A percentile compares a stretch with the other conserved stretches of the same genome.
These are phyloP conservation scores for Hypomyces perniciosus DNA, from an alignment of 2,329 filamentous ascomycete species.

Conservation along the genomic window DNA sequence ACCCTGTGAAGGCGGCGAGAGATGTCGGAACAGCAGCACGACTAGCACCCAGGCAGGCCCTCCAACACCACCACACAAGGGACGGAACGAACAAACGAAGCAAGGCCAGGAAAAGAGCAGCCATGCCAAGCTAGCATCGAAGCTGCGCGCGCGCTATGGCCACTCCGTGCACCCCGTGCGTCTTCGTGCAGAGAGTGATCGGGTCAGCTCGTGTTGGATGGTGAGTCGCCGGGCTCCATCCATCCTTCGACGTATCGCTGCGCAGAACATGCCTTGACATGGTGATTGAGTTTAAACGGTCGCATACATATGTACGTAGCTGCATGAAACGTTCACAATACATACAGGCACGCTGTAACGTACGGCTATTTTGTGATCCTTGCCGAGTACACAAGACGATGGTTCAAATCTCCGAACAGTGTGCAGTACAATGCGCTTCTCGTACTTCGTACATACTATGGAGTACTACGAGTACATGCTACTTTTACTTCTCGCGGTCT, in stretches of 20 bases:
- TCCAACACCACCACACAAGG: background rate
- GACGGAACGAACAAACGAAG: background rate
- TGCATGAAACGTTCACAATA: no score
- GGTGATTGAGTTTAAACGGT: no score
- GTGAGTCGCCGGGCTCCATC: background rate
- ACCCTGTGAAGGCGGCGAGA: conserved; percentile 1
- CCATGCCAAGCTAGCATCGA: background rate
- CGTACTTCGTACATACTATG: no score
- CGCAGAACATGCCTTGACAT: background rate
- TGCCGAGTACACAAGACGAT: no score
- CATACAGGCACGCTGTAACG: no score
- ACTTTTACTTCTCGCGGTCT: no score
- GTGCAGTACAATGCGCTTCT: no score
- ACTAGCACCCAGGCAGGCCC: background rate
- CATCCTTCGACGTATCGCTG: background rate
- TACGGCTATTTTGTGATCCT: no score
- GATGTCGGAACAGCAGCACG: background rate
- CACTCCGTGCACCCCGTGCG: conserved; percentile 9
- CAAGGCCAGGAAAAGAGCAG: background rate
- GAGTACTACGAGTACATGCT: no score
- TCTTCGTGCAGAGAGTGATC: conserved; percentile 10
- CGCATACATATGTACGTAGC: no score
- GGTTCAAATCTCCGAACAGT: no score
- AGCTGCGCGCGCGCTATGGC: conserved; percentile 5
- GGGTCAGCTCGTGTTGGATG: conserved; percentile 10